Base-by-base conservation (phyloP, 148 eudicot genomes). In the Euryodendron excelsum region DNA sequence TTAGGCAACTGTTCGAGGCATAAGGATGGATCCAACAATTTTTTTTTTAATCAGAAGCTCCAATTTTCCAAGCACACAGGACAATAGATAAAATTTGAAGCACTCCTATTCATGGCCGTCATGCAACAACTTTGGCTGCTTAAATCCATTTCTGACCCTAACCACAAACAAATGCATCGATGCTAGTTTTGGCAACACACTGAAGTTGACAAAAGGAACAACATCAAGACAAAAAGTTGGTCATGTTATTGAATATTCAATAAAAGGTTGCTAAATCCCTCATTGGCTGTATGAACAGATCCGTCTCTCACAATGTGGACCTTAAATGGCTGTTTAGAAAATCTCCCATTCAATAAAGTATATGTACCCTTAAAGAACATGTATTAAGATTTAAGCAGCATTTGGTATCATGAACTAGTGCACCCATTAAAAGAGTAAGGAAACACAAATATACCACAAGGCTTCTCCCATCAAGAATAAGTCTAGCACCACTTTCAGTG, bases 401-500 rank as follows among this genome's bases (percentile, higher is more conserved):
- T 23, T 59, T 21, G 36, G 62, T 36, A 52, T 23, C 36, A n/a
- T 5, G 25, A 27, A 60, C 0, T 37, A n/a, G 10, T 45, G 0
- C 23, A 59, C 36, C 25, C 39, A 61, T 41, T 25, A 75, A 37
- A 59, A 65, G 44, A 69, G 17, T 3, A 47, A 48, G 59, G 34
- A 36, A 64, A 31, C 27, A 59, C 41, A 62, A 18, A 64, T 47
- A 44, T 82, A 91, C 95, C 88, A 50, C 70, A 73, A 89, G 78
- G 76, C 84, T 74, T 85, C 95, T 89, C 30, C 91, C 95, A 88
- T 91, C 95, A 78, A 89, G 95, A 73, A 89, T 69, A 33, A 83
- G 83, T 66, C 89, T 82, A 55, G 91, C 92, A 74, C 90, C 95
- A 81, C 81, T 81, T 60, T 88, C 88, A 59, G 87, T 79, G 27